These are phyloP conservation scores for Hyphopichia khmerensis DNA, from an alignment of 1,139 yeast species.

Conservation along the genomic window DNA sequence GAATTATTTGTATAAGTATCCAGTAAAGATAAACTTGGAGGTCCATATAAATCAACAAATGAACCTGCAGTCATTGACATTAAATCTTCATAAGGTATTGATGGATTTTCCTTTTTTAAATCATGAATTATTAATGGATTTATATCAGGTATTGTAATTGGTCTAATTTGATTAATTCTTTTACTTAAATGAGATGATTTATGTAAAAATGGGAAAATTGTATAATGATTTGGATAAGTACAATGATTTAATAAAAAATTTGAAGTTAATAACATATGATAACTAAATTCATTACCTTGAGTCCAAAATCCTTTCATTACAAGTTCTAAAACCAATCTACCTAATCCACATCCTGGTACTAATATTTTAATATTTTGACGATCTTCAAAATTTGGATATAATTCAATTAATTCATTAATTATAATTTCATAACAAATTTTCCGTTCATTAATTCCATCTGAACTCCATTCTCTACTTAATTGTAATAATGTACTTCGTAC, in stretches of 20 bases:
- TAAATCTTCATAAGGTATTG: slow-evolving; percentile 47
- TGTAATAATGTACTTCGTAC: slow-evolving; percentile 64
- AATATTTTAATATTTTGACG: slow-evolving; percentile 49
- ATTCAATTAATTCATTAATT: slow-evolving; percentile 37
- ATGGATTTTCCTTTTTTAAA: slow-evolving; percentile 28
- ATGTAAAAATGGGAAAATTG: slow-evolving; percentile 57
- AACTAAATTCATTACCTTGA: slow-evolving; percentile 86
- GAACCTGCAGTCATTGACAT: slow-evolving; percentile 84
- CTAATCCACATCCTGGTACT: slow-evolving; percentile 85
- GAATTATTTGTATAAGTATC: slow-evolving; percentile 38
- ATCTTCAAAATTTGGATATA: slow-evolving; percentile 39
- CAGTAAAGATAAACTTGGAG: slow-evolving; percentile 34
- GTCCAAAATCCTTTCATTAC: slow-evolving; percentile 66
- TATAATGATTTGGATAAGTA: slow-evolving; percentile 31
- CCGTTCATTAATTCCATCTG: slow-evolving; percentile 59
- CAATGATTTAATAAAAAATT: slow-evolving; percentile 61
- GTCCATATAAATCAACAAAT: slow-evolving; percentile 74
- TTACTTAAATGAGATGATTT: slow-evolving; percentile 47
- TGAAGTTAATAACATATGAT: slow-evolving; percentile 75
- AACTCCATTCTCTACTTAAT: slow-evolving; percentile 74
- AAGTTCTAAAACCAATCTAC: slow-evolving; percentile 72
- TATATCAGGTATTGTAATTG: slow-evolving; percentile 53
- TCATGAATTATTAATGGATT: slow-evolving; percentile 39
- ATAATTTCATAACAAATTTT: slow-evolving; percentile 45
- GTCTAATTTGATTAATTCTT: slow-evolving; percentile 47